A percentile compares a stretch with the other conserved stretches of the same genome.
These are phyloP conservation scores for Candida pseudoglaebosa DNA, from an alignment of 805 yeast species.

Conservation along the genomic window DNA sequence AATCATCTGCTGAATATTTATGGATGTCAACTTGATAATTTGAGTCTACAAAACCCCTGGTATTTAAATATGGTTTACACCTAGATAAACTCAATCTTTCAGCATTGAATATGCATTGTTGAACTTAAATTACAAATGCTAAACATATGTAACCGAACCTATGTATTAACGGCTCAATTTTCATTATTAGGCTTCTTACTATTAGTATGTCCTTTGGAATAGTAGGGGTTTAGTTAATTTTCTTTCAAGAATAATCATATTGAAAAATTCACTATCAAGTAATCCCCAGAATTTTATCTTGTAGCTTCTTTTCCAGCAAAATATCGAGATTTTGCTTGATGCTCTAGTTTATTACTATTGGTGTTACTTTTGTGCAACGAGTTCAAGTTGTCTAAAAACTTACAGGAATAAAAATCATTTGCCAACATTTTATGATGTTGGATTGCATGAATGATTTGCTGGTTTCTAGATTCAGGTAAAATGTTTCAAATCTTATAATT, in stretches of 20 bases:
- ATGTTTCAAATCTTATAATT: constrained; percentile 59
- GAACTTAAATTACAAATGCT: constrained; percentile 1
- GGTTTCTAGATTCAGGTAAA: constrained; percentile 71
- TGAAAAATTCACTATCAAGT: constrained; percentile 85
- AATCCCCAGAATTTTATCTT: constrained; percentile 70
- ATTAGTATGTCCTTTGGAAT: constrained; percentile 37
- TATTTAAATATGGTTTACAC: too few relatives aligned
- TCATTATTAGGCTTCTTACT: constrained; percentile 69
- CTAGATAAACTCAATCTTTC: neutral
- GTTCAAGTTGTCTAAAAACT: constrained; percentile 67
- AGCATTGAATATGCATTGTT: too few relatives aligned
- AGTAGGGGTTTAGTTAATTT: constrained; percentile 70
- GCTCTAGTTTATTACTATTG: constrained; percentile 15
- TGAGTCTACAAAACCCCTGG: too few relatives aligned
- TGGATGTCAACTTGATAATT: too few relatives aligned
- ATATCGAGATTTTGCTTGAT: constrained; percentile 44
- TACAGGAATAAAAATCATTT: constrained; percentile 59
- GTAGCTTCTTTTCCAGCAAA: constrained; percentile 86
- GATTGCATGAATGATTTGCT: constrained; percentile 66
- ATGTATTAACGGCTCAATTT: constrained; percentile 39
- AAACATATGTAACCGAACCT: constrained; percentile 4
- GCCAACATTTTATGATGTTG: constrained; percentile 47
- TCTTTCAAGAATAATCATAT: constrained; percentile 61
- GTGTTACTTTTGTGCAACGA: constrained; percentile 61
- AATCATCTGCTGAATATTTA: too few relatives aligned